Evolutionary conservation across 169 alveolate species (phyloP), one percentile per base, ranked within the genome.

Genomic region (Condylostoma magnum): DNA sequence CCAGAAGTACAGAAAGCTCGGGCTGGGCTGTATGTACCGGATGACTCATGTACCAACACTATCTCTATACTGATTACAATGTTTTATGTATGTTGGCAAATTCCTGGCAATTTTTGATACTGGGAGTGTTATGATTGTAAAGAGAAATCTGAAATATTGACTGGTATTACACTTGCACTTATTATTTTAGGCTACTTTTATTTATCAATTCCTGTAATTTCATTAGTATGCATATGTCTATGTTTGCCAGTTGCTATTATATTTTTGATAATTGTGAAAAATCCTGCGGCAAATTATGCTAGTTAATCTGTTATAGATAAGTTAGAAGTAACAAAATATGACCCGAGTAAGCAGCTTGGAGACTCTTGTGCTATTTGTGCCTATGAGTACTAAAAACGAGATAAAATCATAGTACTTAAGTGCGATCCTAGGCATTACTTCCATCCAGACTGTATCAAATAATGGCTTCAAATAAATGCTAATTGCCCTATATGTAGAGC

Each of bases 401-500:
- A 85, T 33, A 57, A 73, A 3, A 28, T 75, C 0, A 53, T 78
- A 31, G 60, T 67, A 22, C 56, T 85, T 28, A 73, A 76, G 15
- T 85, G 92, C 50, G 77, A 77, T 43, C 55, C 65, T 3, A 48
- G 80, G 18, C 93, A 86, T 80, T 57, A 41, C 48, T 86, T 82
- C 60, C 93, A 86, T 66, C 68, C 79, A 15, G 37, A 56, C 27
- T 86, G 93, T 52, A 70, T 75, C 36, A 74, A 69, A 34, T 60
- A 50, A 18, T 86, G 93, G 93, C 56, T 79, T 15, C 55, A 31
- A 50, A 54, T 36, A 4, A 69, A 82, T 18, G 58, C 51, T 15
- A 65, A 30, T 8, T 86, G 93, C 48, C 93, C 93, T 6, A 46
- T 79, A 12, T 86, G 93, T 46, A 48, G 85, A 52, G 47, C n/a